phyloP scores from a whole-genome alignment of 2,329 filamentous ascomycete species.

The Akanthomyces lecanii region DNA sequence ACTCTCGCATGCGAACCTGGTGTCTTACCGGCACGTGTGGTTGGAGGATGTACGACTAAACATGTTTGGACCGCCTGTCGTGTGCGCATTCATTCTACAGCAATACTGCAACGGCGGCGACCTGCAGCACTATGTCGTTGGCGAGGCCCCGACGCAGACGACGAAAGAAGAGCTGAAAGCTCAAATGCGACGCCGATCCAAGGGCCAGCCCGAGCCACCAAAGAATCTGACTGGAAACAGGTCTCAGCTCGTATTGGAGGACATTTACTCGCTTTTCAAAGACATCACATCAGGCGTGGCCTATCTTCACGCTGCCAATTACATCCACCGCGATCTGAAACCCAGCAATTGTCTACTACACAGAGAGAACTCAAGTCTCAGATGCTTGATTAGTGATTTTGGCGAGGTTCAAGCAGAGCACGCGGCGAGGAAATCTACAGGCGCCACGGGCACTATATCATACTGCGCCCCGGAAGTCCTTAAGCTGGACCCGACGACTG shows the following conservation, averaged over 20 bases:
- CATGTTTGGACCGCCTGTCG: conserved; percentile 84
- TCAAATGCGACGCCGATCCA: conserved; percentile 76
- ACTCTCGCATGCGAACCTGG: conserved; percentile 88
- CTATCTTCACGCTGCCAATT: conserved; percentile 84
- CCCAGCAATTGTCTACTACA: conserved; percentile 93
- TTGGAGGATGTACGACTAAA: conserved; percentile 82
- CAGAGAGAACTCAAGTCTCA: conserved; percentile 63
- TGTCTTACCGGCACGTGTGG: conserved; percentile 97
- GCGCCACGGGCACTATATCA: conserved; percentile 91
- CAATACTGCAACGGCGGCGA: conserved; percentile 97
- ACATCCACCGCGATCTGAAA: conserved; percentile 94
- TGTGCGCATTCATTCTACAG: conserved; percentile 93
- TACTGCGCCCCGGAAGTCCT: conserved; percentile 97
- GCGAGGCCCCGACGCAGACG: conserved; percentile 55
- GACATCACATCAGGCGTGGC: conserved; percentile 91
- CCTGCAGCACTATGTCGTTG: conserved; percentile 80
- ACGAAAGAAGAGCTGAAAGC: conserved; percentile 87
- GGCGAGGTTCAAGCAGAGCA: conserved; percentile 90
- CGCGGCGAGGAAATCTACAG: conserved; percentile 78
- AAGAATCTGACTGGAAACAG: conserved; percentile 40
- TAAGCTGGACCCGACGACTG: conserved; percentile 58
- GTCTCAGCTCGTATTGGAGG: conserved; percentile 64
- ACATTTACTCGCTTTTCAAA: conserved; percentile 95
- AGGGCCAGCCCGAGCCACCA: conserved; percentile 65
- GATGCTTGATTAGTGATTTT: conserved; percentile 93